Evolutionary conservation across 352 stramenopile species (phyloP), one percentile per base, ranked within the genome.

Genomic region (Phytophthora palmivora): DNA sequence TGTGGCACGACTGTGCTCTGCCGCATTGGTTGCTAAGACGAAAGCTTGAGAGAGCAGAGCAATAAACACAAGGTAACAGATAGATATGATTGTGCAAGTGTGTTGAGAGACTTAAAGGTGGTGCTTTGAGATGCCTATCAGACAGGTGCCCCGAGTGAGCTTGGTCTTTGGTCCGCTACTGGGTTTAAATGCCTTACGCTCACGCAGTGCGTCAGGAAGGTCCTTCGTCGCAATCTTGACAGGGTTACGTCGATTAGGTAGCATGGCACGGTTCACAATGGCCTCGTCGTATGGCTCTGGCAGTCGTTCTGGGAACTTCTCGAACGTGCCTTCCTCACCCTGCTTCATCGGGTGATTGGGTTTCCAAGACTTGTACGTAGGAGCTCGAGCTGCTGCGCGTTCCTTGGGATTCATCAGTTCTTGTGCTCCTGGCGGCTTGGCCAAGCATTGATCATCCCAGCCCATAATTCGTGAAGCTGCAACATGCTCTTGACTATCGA

Each of bases 121-220:
- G 70, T 94, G 80, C 57, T 94, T 92, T 46, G 81, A 80, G 68
- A 93, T 91, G 9, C 84, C 84, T 16, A 91, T 22, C 11, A 94
- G 72, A 67, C 82, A 91, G 48, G 81, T 91, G 59, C 82, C 67
- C n/a, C 72, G 76, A 10, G 82, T 92, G 41, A 94, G 82, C 58
- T 94, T 94, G 44, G 72, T 84, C 57, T 92, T 94, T 2, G 84
- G 82, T 8, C 67, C 73, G 51, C 54, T 89, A 34, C 69, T 76
- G 6, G 84, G 79, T 24, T 83, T 84, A 53, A 94, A 94, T 2
- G 67, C 62, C n/a, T 88, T 94, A 16, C 82, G 84, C 44, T 94
- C 84, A 28, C 84, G 83, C 26, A 94, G 38, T 6, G 77, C 57
- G 4, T 82, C 70, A 0, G 82, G 71, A 19, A 94, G 41, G 33